These are phyloP conservation scores for Vitis amurensis DNA, from an alignment of 164 flowering plant genomes.

Conservation along the genomic window DNA sequence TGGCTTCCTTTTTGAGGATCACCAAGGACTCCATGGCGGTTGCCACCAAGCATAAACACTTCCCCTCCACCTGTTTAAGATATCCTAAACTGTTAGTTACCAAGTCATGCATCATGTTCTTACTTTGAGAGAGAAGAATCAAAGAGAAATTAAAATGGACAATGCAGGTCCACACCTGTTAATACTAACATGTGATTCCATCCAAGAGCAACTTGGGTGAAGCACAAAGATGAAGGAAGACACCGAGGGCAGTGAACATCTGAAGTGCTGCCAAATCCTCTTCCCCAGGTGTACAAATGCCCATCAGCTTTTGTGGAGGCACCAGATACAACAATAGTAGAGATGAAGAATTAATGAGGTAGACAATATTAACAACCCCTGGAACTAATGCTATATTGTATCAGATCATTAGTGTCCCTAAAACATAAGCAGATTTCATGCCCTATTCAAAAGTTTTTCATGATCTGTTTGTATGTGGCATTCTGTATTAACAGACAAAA, in stretches of 20 bases:
- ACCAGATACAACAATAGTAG: constrained; percentile 6
- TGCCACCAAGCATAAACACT: constrained; percentile 72
- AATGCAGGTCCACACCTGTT: constrained; percentile 40
- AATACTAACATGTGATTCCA: constrained; percentile 86
- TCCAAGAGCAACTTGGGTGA: constrained; percentile 65
- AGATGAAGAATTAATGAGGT: neutral
- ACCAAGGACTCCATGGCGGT: constrained; percentile 59
- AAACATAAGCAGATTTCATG: neutral
- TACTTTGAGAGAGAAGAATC: neutral
- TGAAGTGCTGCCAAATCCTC: constrained; percentile 57
- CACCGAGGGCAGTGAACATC: constrained; percentile 44
- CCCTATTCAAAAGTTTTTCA: neutral
- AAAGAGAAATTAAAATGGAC: neutral
- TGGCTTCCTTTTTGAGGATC: constrained; percentile 28
- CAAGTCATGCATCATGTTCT: neutral
- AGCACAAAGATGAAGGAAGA: constrained; percentile 28
- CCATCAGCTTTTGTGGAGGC: constrained; percentile 54
- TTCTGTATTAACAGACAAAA: neutral
- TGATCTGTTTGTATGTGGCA: neutral
- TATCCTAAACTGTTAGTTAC: neutral
- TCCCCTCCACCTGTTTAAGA: constrained; percentile 52
- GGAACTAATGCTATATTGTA: neutral
- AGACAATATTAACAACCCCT: neutral
- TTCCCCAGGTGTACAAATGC: constrained; percentile 79
- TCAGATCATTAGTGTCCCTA: neutral